Evolutionary conservation across 768 basidiomycete species (phyloP).

Genomic region (Boletus vinaceobasis): DNA sequence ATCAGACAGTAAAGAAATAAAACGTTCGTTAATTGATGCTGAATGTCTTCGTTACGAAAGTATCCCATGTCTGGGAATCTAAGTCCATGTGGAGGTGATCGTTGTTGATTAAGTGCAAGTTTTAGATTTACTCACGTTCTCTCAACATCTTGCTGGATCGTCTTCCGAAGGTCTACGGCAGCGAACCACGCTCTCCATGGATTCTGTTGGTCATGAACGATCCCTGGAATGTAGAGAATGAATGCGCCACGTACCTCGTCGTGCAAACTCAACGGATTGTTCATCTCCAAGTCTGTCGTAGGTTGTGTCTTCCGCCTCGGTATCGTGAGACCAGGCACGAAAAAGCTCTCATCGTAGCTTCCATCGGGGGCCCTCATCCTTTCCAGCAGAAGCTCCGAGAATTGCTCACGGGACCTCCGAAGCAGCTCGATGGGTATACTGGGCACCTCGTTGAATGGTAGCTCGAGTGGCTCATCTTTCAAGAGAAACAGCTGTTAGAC

Average conservation of each 20-base stretch:
- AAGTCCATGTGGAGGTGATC: conserved; percentile 1
- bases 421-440: conserved; percentile 41
- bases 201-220: conserved; percentile 48
- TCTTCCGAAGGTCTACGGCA: conserved; percentile 83
- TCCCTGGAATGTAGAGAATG: neutral
- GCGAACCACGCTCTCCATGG: conserved; percentile 96
- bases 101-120: neutral
- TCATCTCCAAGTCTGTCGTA: conserved; percentile 54
- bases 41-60: conserved; percentile 74
- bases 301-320: conserved; percentile 31
- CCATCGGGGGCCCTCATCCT: conserved; percentile 86
- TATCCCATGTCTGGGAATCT: conserved; percentile 97
- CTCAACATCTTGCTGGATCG: conserved; percentile 91
- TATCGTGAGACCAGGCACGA: conserved; percentile 47
- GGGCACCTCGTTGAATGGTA: conserved; percentile 38
- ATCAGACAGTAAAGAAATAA: conserved; percentile 80
- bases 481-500: conserved; percentile 61
- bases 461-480: conserved; percentile 61
- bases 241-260: conserved; percentile 49
- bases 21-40: conserved; percentile 78
- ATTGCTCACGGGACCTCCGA: conserved; percentile 51
- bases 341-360: conserved; percentile 68
- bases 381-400: conserved; percentile 55
- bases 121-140: conserved; percentile 67
- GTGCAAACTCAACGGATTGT: conserved; percentile 81